These are phyloP conservation scores for Arachnopeziza araneosa DNA, from an alignment of 2,329 filamentous ascomycete species.

Conservation along the genomic window DNA sequence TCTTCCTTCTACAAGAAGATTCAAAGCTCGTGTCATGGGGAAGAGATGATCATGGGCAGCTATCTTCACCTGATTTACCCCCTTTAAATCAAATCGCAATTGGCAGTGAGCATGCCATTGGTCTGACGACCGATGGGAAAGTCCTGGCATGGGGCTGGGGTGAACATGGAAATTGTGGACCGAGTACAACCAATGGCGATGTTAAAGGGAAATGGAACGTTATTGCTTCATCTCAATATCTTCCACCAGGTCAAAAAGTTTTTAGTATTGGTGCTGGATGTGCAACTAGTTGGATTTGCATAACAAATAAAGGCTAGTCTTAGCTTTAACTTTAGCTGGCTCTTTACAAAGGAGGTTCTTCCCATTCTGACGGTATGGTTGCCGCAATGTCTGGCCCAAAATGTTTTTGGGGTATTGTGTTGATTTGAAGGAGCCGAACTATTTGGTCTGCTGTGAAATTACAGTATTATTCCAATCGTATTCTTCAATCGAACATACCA, in stretches of 20 bases:
- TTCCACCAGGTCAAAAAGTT: conserved; percentile 48
- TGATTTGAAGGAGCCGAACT: neutral
- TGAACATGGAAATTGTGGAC: conserved; percentile 94
- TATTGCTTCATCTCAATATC: conserved; percentile 53
- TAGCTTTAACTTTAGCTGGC: neutral
- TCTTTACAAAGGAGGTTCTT: neutral
- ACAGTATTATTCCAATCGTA: neutral
- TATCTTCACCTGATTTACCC: conserved; percentile 60
- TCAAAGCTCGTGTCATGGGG: conserved; percentile 70
- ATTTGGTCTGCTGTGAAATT: neutral
- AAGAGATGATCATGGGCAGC: conserved; percentile 76
- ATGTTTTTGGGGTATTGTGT: conserved; percentile 3
- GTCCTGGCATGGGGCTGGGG: conserved; percentile 93
- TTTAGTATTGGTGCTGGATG: conserved; percentile 73
- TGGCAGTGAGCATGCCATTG: conserved; percentile 88
- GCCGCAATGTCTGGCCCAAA: neutral
- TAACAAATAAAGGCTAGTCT: conserved; percentile 25
- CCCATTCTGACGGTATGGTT: neutral
- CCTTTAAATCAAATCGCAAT: conserved; percentile 59
- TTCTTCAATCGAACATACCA: conserved; percentile 26
- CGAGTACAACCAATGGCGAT: conserved; percentile 55
- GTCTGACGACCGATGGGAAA: conserved; percentile 56
- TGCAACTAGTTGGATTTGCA: conserved; percentile 77
- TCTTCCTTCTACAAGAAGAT: conserved; percentile 63
- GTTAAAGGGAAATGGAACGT: conserved; percentile 65